Conservation (phyloP, 2,329 filamentous ascomycete species). For the Aspergillus candidus region DNA sequence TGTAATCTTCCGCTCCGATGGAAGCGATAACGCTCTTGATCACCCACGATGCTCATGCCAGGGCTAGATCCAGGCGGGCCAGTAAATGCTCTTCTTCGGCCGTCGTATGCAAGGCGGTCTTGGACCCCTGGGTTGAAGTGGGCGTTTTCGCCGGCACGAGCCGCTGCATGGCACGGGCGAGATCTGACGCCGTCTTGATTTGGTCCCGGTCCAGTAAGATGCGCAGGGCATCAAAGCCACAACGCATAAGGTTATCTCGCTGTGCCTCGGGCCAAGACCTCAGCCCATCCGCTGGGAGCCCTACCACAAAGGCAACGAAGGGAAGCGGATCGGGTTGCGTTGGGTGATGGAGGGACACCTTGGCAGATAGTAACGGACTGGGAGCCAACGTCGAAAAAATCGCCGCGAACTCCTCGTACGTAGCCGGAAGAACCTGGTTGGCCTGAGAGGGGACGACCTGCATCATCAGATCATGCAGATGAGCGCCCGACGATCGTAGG, state of each 20-base stretch:
- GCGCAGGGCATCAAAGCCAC: slow-evolving; percentile 35
- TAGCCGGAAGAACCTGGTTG: slow-evolving; percentile 20
- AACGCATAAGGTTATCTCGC: slow-evolving; percentile 26
- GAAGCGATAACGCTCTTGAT: background rate
- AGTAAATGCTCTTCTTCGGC: slow-evolving; percentile 22
- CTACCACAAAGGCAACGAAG: slow-evolving; percentile 25
- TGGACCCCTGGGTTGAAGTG: slow-evolving; percentile 8
- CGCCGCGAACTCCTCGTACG: slow-evolving; percentile 30
- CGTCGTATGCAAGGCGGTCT: slow-evolving; percentile 11
- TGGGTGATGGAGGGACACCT: slow-evolving; percentile 35
- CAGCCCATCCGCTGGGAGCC: slow-evolving; percentile 15
- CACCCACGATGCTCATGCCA: slow-evolving; percentile 12
- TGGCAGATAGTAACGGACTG: slow-evolving; percentile 21
- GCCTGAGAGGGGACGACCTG: slow-evolving; percentile 16
- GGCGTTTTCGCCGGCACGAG: slow-evolving; percentile 21
- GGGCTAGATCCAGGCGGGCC: slow-evolving; percentile 18
- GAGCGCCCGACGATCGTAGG: slow-evolving; percentile 20
- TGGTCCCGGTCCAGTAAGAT: slow-evolving; percentile 30
- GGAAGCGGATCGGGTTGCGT: slow-evolving; percentile 26
- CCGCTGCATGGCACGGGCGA: slow-evolving; percentile 27
- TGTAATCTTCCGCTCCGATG: too few species aligned
- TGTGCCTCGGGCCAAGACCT: slow-evolving; percentile 14
- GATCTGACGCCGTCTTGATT: slow-evolving; percentile 22
- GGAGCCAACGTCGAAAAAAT: slow-evolving; percentile 19
- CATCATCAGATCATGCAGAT: slow-evolving; percentile 23